Percentiles rank a stretch among this genome's conserved stretches.
phyloP scores from a whole-genome alignment of 768 basidiomycete species.

The Lentinula sp. region DNA sequence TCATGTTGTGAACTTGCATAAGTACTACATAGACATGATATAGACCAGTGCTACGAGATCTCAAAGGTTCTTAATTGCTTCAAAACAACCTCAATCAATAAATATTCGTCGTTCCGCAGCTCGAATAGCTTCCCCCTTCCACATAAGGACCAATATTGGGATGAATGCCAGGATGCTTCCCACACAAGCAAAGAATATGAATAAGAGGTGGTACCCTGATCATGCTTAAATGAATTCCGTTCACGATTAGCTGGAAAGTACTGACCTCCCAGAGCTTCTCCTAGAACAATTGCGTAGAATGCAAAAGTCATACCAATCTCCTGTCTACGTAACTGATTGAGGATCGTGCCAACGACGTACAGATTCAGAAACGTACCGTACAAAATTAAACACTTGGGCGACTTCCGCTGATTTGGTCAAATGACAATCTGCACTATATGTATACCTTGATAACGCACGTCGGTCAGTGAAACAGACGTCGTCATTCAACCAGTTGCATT shows the following conservation, averaged over 20 bases:
- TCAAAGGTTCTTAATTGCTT: too few species aligned
- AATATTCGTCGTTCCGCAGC: background rate
- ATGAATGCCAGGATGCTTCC: conserved; percentile 4
- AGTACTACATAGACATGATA: too few species aligned
- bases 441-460: background rate
- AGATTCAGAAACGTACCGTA: background rate
- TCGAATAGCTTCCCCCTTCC: conserved; percentile 1
- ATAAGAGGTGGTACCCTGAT: background rate
- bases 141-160: conserved; percentile 1
- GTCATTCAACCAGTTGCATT: background rate
- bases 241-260: background rate
- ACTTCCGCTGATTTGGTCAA: conserved; percentile 1
- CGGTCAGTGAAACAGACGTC: background rate
- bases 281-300: conserved; percentile 4
- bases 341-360: background rate
- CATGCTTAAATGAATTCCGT: background rate
- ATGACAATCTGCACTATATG: conserved; percentile 2
- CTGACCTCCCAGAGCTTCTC: background rate
- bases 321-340: background rate
- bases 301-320: conserved; percentile 6
- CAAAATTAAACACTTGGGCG: conserved; percentile 3
- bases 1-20: too few species aligned
- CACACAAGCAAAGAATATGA: background rate
- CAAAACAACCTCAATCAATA: background rate
- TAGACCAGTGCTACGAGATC: too few species aligned